These are phyloP conservation scores for Saussurea involucrata DNA, from an alignment of 129 eudicot species.

Conservation along the genomic window DNA sequence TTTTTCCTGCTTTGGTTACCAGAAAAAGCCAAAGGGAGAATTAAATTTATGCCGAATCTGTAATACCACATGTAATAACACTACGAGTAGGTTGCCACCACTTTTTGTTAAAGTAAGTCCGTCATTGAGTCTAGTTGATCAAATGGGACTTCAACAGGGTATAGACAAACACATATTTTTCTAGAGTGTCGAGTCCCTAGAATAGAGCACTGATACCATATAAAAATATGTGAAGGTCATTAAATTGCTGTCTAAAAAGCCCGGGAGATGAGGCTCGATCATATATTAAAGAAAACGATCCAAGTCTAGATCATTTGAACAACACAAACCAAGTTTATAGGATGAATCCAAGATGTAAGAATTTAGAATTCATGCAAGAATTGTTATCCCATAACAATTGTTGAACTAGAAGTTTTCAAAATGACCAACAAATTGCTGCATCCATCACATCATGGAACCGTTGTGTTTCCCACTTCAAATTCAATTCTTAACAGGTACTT, in stretches of 20 bases:
- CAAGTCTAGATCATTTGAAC: not conserved
- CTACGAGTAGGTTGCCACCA: too few relatives aligned
- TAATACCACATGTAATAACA: too few relatives aligned
- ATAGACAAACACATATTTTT: not conserved
- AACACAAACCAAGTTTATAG: too few relatives aligned
- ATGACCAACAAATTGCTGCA: not conserved
- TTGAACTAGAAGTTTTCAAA: not conserved
- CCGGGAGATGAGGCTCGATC: too few relatives aligned
- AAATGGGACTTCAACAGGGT: not conserved
- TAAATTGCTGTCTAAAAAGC: too few relatives aligned
- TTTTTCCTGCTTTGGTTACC: too few relatives aligned
- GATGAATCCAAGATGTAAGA: too few relatives aligned
- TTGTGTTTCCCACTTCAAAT: not conserved
- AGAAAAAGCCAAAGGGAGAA: too few relatives aligned
- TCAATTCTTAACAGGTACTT: not conserved
- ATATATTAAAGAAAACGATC: not conserved
- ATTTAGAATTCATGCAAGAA: too few relatives aligned
- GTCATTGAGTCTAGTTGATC: not conserved
- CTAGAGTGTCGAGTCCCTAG: not conserved
- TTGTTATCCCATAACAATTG: not conserved
- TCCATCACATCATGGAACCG: not conserved
- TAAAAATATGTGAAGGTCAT: not conserved
- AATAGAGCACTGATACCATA: not conserved
- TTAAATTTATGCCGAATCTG: too few relatives aligned
- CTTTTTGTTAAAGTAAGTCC: too few relatives aligned